These are phyloP conservation scores for Jasminum sambac DNA, from an alignment of 257 asterid species.

Conservation along the genomic window DNA sequence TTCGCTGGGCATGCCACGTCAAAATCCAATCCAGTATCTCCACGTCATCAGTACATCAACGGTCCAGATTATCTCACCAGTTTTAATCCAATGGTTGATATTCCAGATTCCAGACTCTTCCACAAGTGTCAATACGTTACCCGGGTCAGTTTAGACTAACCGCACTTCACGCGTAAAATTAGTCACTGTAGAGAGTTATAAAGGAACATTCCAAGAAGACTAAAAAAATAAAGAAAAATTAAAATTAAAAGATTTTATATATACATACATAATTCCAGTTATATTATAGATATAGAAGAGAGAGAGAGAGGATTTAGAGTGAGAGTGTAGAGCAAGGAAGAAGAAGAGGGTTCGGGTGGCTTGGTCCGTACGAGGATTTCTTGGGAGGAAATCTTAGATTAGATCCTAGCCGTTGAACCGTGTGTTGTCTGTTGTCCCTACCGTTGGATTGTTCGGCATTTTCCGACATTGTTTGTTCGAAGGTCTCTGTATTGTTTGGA, in stretches of 20 bases:
- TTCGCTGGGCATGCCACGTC: slow-evolving; percentile 51
- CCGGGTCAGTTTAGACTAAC: slow-evolving; percentile 28
- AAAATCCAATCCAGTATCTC: slow-evolving; percentile 43
- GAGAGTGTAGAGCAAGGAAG: slow-evolving; percentile 17
- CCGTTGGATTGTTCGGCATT: slow-evolving; percentile 44
- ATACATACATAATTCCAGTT: slow-evolving; percentile 17
- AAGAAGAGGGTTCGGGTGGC: slow-evolving; percentile 31
- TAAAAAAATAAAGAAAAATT: not conserved
- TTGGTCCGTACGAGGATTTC: slow-evolving; percentile 19
- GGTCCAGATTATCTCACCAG: slow-evolving; percentile 9
- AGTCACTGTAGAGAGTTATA: slow-evolving; percentile 24
- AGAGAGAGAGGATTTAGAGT: slow-evolving; percentile 21
- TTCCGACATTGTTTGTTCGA: slow-evolving; percentile 25
- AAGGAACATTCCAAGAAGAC: not conserved
- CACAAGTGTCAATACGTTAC: slow-evolving; percentile 21
- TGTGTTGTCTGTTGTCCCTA: slow-evolving; percentile 29
- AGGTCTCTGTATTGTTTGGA: slow-evolving; percentile 26
- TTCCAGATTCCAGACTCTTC: slow-evolving; percentile 53
- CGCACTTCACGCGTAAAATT: slow-evolving; percentile 30
- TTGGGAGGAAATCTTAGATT: slow-evolving; percentile 32
- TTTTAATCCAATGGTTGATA: slow-evolving; percentile 42
- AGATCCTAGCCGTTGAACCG: slow-evolving; percentile 36
- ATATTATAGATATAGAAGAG: not conserved
- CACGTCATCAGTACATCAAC: slow-evolving; percentile 38
- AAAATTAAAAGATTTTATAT: slow-evolving; percentile 11